A percentile compares a stretch with the other conserved stretches of the same genome.
Evolutionary conservation across 345 rosid species (phyloP).

Genomic region (Leavenworthia alabamica): DNA sequence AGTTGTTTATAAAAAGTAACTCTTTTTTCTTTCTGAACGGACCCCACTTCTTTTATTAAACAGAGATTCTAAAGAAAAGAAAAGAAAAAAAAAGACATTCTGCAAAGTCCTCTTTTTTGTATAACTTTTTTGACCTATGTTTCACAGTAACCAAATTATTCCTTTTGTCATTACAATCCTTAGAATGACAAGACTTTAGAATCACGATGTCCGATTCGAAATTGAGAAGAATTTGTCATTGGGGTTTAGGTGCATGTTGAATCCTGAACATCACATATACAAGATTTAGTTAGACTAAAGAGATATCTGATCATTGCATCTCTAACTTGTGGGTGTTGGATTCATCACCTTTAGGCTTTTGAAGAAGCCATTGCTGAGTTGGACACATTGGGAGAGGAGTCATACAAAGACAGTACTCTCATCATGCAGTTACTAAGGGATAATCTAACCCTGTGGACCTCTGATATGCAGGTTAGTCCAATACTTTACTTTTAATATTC

Average conservation of each 20-base stretch:
- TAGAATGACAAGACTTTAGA: not conserved
- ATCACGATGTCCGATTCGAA: not conserved
- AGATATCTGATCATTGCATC: not conserved
- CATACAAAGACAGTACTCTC: constrained; percentile 58
- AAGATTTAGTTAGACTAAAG: not conserved
- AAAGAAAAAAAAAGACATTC: constrained; percentile 3
- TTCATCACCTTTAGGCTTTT: constrained; percentile 38
- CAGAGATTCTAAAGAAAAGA: constrained; percentile 21
- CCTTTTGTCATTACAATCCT: constrained; percentile 22
- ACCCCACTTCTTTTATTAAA: constrained; percentile 25
- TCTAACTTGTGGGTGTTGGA: not conserved
- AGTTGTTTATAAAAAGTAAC: not conserved
- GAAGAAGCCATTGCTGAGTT: constrained; percentile 71
- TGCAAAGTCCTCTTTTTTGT: constrained; percentile 19
- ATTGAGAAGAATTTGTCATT: not conserved
- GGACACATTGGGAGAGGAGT: constrained; percentile 59
- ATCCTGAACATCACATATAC: not conserved
- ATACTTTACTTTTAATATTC: not conserved
- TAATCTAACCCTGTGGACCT: constrained; percentile 58
- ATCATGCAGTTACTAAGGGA: constrained; percentile 65
- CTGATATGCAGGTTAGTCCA: constrained; percentile 51
- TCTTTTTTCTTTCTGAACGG: constrained; percentile 6
- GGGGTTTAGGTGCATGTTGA: not conserved
- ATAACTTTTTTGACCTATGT: not conserved
- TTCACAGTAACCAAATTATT: constrained; percentile 13